phyloP scores from a whole-genome alignment of 305 asterid genomes.

The Fraxinus latifolia region DNA sequence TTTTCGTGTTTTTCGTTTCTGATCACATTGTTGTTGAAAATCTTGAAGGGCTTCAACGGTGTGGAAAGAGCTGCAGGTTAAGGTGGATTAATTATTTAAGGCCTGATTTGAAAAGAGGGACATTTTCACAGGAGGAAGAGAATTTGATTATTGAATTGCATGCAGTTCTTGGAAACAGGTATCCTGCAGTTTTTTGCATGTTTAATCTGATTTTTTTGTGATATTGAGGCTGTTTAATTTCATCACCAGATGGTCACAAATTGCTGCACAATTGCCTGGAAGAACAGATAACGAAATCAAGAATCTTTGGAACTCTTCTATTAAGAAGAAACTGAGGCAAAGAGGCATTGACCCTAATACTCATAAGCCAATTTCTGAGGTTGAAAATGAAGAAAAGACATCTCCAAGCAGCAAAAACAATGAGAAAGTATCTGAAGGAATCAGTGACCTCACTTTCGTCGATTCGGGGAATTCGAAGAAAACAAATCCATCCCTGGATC shows the following conservation, averaged over 20 bases:
- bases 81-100: constrained; percentile 83
- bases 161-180: constrained; percentile 89
- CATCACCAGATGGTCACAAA: constrained; percentile 78
- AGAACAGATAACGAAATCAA: constrained; percentile 93
- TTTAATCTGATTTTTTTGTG: neutral
- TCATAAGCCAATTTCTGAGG: constrained; percentile 70
- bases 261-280: constrained; percentile 86
- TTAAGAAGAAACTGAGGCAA: constrained; percentile 88
- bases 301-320: constrained; percentile 92
- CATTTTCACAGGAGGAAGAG: constrained; percentile 78
- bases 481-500: constrained; percentile 9
- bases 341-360: constrained; percentile 91
- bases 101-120: constrained; percentile 89
- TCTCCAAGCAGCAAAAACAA: constrained; percentile 30
- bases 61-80: constrained; percentile 85
- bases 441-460: constrained; percentile 37
- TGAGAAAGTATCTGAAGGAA: constrained; percentile 46
- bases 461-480: constrained; percentile 28
- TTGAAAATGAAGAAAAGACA: constrained; percentile 36
- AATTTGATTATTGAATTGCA: constrained; percentile 72
- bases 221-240: neutral
- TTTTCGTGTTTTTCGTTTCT: neutral
- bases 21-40: neutral
- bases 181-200: neutral
- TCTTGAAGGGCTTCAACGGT: constrained; percentile 69